These are phyloP conservation scores for Serpula lacrymans DNA, from an alignment of 768 basidiomycete genomes.

Conservation along the genomic window DNA sequence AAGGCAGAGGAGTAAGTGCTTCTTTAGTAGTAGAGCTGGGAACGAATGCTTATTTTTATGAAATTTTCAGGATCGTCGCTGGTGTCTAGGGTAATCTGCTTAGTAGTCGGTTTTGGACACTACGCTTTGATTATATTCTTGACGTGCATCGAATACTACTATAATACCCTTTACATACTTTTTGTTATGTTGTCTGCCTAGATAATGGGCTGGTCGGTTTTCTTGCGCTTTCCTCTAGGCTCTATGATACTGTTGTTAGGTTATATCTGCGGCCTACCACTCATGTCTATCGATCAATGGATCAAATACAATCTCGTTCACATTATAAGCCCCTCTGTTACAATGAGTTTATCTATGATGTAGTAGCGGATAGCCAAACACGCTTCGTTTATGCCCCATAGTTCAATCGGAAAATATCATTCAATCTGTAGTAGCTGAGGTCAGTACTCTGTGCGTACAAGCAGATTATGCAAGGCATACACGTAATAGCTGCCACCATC, in stretches of 20 bases:
- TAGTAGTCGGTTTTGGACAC: background rate
- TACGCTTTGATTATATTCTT: background rate
- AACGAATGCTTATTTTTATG: constrained; percentile 10
- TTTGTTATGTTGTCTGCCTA: background rate
- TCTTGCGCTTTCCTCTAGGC: no score
- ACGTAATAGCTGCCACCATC: constrained; percentile 79
- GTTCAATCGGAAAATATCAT: constrained; percentile 93
- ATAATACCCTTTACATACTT: background rate
- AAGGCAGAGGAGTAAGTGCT: constrained; percentile 89
- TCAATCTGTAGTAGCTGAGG: constrained; percentile 46
- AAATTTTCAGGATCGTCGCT: constrained; percentile 51
- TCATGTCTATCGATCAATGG: no score
- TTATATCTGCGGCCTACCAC: no score
- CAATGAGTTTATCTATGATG: no score
- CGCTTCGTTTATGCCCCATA: constrained; percentile 42
- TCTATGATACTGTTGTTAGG: no score
- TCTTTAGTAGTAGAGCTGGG: constrained; percentile 2
- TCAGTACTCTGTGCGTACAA: background rate
- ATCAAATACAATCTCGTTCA: no score
- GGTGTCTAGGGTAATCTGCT: constrained; percentile 42
- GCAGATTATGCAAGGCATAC: constrained; percentile 46
- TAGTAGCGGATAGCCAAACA: no score
- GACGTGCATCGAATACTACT: background rate
- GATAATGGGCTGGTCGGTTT: no score
- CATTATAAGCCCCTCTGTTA: no score